Percentiles rank a stretch among this genome's conserved stretches.
Evolutionary conservation across 2,329 filamentous ascomycete genomes (phyloP).

Genomic region (Fusarium sororula): DNA sequence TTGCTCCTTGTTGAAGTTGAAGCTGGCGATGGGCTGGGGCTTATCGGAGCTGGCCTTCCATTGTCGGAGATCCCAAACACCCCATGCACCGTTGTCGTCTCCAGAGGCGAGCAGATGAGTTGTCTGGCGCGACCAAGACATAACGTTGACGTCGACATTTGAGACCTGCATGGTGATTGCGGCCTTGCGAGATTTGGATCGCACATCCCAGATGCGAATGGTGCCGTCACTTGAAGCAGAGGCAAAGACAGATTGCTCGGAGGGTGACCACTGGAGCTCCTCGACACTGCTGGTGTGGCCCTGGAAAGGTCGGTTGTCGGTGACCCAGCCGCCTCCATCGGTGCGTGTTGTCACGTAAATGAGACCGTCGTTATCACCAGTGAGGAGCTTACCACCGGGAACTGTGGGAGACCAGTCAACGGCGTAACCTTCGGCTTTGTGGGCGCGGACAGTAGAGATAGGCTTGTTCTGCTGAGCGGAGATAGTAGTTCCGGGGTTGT

Average conservation of each 20-base stretch:
- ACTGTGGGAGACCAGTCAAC: constrained; percentile 91
- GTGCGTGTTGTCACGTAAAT: constrained; percentile 90
- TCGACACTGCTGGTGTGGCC: constrained; percentile 89
- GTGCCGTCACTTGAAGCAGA: constrained; percentile 95
- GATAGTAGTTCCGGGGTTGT: constrained; percentile 84
- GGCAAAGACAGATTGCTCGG: constrained; percentile 91
- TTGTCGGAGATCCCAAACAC: constrained; percentile 93
- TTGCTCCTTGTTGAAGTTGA: constrained; percentile 95
- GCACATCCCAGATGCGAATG: constrained; percentile 94
- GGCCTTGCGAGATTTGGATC: constrained; percentile 88
- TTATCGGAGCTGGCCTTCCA: constrained; percentile 76
- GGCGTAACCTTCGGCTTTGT: constrained; percentile 94
- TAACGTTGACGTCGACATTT: constrained; percentile 89
- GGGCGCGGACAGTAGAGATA: constrained; percentile 84
- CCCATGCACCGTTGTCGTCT: constrained; percentile 93
- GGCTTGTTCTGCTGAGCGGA: constrained; percentile 88
- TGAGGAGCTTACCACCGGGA: constrained; percentile 84
- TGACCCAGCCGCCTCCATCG: constrained; percentile 88
- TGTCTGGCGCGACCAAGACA: constrained; percentile 92
- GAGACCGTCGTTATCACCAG: constrained; percentile 88
- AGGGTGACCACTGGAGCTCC: constrained; percentile 96
- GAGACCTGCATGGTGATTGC: constrained; percentile 88
- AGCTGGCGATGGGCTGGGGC: constrained; percentile 88
- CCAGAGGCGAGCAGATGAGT: constrained; percentile 90
- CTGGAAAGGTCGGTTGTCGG: constrained; percentile 82